These are phyloP conservation scores for Amylostereum chailletii DNA, from an alignment of 1,284 basidiomycete species.

Conservation along the genomic window DNA sequence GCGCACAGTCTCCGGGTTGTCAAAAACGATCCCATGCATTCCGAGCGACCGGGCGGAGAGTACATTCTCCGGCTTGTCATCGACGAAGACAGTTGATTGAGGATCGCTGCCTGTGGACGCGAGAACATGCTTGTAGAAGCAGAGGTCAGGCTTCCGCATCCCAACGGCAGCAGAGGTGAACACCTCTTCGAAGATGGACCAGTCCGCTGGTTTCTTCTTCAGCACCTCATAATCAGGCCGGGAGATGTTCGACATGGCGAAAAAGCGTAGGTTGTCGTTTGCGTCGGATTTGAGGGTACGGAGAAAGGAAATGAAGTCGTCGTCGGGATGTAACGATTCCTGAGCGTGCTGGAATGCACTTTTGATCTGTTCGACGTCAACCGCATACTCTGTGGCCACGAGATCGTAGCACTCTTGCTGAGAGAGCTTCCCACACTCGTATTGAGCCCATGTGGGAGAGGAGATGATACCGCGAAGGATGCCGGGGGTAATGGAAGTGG, in stretches of 20 bases:
- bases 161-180: conserved; percentile 41
- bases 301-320: conserved; percentile 37
- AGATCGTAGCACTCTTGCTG: conserved; percentile 38
- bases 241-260: conserved; percentile 56
- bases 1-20: conserved; percentile 30
- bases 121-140: conserved; percentile 44
- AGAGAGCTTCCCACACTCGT: conserved; percentile 40
- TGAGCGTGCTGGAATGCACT: conserved; percentile 37
- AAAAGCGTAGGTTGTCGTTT: conserved; percentile 30
- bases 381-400: conserved; percentile 31
- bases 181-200: conserved; percentile 44
- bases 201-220: conserved; percentile 36
- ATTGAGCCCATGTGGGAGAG: conserved; percentile 44
- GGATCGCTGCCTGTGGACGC: conserved; percentile 33
- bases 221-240: conserved; percentile 41
- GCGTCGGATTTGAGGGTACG: conserved; percentile 32
- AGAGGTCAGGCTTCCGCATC: conserved; percentile 48
- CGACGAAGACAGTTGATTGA: conserved; percentile 38
- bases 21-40: conserved; percentile 44
- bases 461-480: conserved; percentile 36
- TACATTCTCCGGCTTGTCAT: conserved; percentile 54
- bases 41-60: conserved; percentile 47
- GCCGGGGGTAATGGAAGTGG: conserved; percentile 35
- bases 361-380: conserved; percentile 30
- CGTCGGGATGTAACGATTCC: conserved; percentile 34